phyloP scores from a whole-genome alignment of 805 yeast species.

The Ogataea nitratoaversa region DNA sequence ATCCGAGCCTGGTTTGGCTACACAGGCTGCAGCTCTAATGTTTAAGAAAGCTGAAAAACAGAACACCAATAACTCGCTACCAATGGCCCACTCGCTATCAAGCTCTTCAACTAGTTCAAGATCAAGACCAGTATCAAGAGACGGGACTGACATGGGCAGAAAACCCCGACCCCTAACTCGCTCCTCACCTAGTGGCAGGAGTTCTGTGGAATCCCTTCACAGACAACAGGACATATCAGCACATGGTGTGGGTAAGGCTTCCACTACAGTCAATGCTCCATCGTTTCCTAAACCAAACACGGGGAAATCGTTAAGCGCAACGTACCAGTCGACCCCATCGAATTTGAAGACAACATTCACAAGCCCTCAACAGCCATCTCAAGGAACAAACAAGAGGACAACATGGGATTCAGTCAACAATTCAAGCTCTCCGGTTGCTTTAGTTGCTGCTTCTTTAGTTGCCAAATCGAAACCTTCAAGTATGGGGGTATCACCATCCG shows the following conservation, averaged over 20 bases:
- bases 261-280: background rate
- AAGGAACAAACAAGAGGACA: constrained; percentile 6
- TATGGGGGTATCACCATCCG: constrained; percentile 18
- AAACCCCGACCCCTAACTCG: background rate
- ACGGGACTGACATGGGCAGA: no score
- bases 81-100: constrained; percentile 1
- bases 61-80: constrained; percentile 3
- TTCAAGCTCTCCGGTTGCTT: constrained; percentile 28
- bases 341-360: background rate
- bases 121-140: background rate
- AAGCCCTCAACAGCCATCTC: background rate
- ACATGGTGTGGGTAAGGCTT: no score
- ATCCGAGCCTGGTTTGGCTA: constrained; percentile 12
- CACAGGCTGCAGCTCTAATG: constrained; percentile 24
- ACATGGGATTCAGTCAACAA: constrained; percentile 28
- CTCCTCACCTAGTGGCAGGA: background rate
- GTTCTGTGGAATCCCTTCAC: background rate
- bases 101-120: background rate
- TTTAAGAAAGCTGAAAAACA: constrained; percentile 19
- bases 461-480: constrained; percentile 28
- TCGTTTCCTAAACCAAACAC: background rate
- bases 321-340: background rate
- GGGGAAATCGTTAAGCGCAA: background rate
- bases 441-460: constrained; percentile 35
- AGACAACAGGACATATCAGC: background rate